Conservation (phyloP, 2,329 filamentous ascomycete species). For the Geoglossum cookeanum region DNA sequence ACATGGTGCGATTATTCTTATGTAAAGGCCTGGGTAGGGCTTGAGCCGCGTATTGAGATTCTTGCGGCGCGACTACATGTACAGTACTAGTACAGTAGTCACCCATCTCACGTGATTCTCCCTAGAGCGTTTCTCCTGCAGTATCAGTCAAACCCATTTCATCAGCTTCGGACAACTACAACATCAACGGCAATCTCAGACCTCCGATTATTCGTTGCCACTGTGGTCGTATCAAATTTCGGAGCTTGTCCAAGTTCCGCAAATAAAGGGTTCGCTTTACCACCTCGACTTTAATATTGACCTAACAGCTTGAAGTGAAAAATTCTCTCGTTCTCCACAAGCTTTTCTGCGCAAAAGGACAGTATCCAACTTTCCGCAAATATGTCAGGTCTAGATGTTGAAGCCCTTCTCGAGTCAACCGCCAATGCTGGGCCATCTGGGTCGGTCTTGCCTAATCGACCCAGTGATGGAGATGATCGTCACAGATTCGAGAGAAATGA, state of each 20-base stretch:
- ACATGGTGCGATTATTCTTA: too few relatives aligned
- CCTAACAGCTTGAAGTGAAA: slow-evolving; percentile 11
- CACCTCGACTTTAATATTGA: slow-evolving; percentile 6
- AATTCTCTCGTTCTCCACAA: slow-evolving; percentile 5
- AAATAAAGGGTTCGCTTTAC: slow-evolving; percentile 11
- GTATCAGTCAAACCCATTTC: too few relatives aligned
- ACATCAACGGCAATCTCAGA: background rate
- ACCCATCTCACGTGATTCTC: too few relatives aligned
- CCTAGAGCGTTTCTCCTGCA: too few relatives aligned
- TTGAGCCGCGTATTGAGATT: too few relatives aligned
- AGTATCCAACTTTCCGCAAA: slow-evolving; percentile 15
- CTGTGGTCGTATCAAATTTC: background rate
- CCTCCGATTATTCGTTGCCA: background rate
- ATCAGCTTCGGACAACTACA: background rate
- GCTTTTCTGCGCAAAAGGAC: slow-evolving; percentile 16
- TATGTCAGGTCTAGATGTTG: slow-evolving; percentile 62
- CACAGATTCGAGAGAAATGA: slow-evolving; percentile 34
- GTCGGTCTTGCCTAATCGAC: slow-evolving; percentile 18
- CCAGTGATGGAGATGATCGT: slow-evolving; percentile 38
- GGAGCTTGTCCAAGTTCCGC: background rate
- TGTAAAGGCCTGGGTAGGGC: too few relatives aligned
- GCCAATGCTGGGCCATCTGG: slow-evolving; percentile 34
- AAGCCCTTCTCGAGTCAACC: slow-evolving; percentile 76
- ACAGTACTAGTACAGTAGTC: too few relatives aligned
- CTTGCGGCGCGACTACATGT: too few relatives aligned